These are phyloP conservation scores for Fomitopsis schrenkii DNA, from an alignment of 1,284 basidiomycete genomes.

Conservation along the genomic window DNA sequence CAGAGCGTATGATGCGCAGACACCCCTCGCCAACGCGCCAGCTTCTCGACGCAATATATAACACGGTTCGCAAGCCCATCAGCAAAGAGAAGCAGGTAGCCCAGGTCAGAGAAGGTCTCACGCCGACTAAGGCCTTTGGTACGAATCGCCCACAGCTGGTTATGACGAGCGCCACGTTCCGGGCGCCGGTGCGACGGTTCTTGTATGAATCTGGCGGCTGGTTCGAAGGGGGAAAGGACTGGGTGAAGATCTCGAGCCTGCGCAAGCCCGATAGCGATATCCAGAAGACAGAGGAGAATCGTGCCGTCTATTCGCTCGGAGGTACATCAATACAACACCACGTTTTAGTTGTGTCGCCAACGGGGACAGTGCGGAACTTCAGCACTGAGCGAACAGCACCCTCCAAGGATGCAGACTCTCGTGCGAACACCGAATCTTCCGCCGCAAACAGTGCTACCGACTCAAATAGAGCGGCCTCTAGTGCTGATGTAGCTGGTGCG, in stretches of 20 bases:
- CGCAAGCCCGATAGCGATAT: background rate
- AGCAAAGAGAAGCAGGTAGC: background rate
- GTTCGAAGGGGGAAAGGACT: slow-evolving; percentile 38
- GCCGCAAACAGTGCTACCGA: background rate
- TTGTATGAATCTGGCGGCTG: slow-evolving; percentile 51
- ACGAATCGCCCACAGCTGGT: slow-evolving; percentile 49
- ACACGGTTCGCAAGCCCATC: background rate
- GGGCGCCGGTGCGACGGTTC: slow-evolving; percentile 48
- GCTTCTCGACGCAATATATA: slow-evolving; percentile 55
- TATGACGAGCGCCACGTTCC: slow-evolving; percentile 66
- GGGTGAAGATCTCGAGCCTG: slow-evolving; percentile 41
- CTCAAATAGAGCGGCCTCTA: background rate
- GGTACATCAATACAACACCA: slow-evolving; percentile 47
- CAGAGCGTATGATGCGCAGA: slow-evolving; percentile 36
- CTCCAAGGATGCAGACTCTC: slow-evolving; percentile 10
- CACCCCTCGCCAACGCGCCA: slow-evolving; percentile 58
- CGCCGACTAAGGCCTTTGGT: background rate
- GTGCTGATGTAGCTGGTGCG: background rate
- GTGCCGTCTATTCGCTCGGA: slow-evolving; percentile 21
- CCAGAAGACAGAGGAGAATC: slow-evolving; percentile 7
- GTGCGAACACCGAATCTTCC: background rate
- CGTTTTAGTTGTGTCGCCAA: slow-evolving; percentile 56
- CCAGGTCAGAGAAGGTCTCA: background rate
- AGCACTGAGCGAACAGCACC: slow-evolving; percentile 7
- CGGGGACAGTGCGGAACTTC: slow-evolving; percentile 47